phyloP scores from a whole-genome alignment of 179 eudicot genomes.

The Gypsophila paniculata region DNA sequence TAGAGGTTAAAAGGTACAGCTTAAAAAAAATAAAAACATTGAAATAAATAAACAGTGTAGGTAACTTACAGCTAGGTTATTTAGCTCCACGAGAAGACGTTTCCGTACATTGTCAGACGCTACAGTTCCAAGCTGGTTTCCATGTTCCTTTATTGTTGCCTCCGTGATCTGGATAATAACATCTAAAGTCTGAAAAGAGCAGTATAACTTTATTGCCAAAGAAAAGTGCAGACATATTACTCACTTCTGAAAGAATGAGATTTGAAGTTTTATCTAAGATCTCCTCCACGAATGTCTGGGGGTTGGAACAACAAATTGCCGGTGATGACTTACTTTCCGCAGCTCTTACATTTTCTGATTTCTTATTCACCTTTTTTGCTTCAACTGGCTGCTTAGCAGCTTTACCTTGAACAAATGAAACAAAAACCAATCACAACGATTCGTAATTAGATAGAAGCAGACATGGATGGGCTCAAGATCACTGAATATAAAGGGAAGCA shows the following conservation, averaged over 20 bases:
- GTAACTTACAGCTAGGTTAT: conserved; percentile 68
- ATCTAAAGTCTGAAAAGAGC: conserved; percentile 19
- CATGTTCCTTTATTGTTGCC: conserved; percentile 46
- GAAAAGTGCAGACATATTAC: conserved; percentile 20
- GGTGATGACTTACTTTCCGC: conserved; percentile 38
- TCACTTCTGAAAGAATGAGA: conserved; percentile 68
- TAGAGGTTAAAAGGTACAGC: neutral
- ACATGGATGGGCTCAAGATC: neutral
- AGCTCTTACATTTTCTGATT: conserved; percentile 17
- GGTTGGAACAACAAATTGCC: conserved; percentile 35
- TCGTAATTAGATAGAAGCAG: neutral
- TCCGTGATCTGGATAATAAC: conserved; percentile 47
- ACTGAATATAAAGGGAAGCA: neutral
- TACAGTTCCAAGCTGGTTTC: conserved; percentile 54
- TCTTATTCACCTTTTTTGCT: conserved; percentile 24
- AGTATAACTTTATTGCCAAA: neutral
- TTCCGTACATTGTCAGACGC: conserved; percentile 51
- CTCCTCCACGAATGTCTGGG: conserved; percentile 64
- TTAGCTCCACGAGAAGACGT: conserved; percentile 56
- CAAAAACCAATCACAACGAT: neutral
- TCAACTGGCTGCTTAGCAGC: conserved; percentile 39
- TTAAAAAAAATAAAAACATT: neutral
- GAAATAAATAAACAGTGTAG: neutral
- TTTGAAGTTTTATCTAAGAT: conserved; percentile 58
- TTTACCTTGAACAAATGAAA: conserved; percentile 33